Evolutionary conservation across 805 yeast species (phyloP).

Genomic region (Kurtzmaniella fragi): DNA sequence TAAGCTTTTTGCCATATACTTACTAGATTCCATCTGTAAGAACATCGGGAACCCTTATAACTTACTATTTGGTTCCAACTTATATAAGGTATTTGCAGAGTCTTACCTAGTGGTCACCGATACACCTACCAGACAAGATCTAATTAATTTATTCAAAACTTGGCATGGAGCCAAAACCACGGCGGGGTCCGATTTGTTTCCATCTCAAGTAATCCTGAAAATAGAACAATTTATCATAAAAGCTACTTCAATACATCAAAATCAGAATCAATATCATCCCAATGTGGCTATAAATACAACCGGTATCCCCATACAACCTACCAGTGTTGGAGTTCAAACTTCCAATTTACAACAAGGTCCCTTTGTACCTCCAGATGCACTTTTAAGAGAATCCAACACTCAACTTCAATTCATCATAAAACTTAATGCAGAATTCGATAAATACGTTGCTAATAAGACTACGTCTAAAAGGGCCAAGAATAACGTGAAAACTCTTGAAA

Average conservation of each 20-base stretch:
- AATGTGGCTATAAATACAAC: not conserved
- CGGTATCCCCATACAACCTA: not conserved
- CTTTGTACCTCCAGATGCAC: constrained; percentile 20
- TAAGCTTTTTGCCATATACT: constrained; percentile 30
- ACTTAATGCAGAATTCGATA: constrained; percentile 22
- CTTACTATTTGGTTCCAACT: constrained; percentile 27
- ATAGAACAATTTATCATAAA: constrained; percentile 36
- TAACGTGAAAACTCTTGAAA: constrained; percentile 1
- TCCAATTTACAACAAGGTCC: not conserved
- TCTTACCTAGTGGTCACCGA: constrained; percentile 36
- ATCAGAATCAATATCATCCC: constrained; percentile 4
- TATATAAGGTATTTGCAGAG: constrained; percentile 33
- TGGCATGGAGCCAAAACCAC: constrained; percentile 33
- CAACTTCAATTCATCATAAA: constrained; percentile 30
- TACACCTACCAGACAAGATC: constrained; percentile 31
- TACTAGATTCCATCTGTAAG: constrained; percentile 39
- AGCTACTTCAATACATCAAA: constrained; percentile 24
- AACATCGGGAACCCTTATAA: constrained; percentile 41
- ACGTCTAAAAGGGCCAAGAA: too few relatives aligned
- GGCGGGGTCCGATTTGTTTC: constrained; percentile 31
- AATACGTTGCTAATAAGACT: too few relatives aligned
- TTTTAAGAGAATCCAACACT: constrained; percentile 31
- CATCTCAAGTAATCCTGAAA: constrained; percentile 19
- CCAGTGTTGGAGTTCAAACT: not conserved
- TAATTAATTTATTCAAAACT: constrained; percentile 37